A percentile compares a stretch with the other conserved stretches of the same genome.
phyloP scores from a whole-genome alignment of 768 basidiomycete species.

The Fistulinella prunicolor region DNA sequence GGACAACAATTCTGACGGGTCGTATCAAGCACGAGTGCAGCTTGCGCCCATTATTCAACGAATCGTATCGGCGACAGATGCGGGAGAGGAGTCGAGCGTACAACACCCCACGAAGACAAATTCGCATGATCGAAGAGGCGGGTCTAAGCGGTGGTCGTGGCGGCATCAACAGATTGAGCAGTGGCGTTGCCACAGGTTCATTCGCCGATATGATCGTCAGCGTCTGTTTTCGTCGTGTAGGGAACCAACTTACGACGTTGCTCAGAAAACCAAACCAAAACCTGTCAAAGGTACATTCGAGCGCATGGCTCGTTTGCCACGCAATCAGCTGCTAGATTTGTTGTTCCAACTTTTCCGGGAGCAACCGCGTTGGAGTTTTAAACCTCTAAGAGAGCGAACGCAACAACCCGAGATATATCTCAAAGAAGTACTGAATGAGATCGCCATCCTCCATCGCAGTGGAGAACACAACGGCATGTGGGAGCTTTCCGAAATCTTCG shows the following conservation, averaged over 20 bases:
- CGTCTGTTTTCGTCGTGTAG: slow-evolving; percentile 11
- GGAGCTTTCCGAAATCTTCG: slow-evolving; percentile 75
- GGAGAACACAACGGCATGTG: slow-evolving; percentile 81
- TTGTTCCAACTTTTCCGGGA: slow-evolving; percentile 79
- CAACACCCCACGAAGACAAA: slow-evolving; percentile 63
- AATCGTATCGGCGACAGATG: slow-evolving; percentile 70
- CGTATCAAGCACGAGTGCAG: slow-evolving; percentile 81
- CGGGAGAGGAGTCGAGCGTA: slow-evolving; percentile 61
- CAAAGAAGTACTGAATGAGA: slow-evolving; percentile 75
- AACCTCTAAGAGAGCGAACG: slow-evolving; percentile 69
- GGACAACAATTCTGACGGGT: slow-evolving; percentile 76
- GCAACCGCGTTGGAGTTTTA: slow-evolving; percentile 78
- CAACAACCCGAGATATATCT: slow-evolving; percentile 87
- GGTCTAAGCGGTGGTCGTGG: slow-evolving; percentile 67
- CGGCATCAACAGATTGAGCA: slow-evolving; percentile 74
- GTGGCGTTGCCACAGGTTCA: slow-evolving; percentile 59
- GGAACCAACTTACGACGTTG: slow-evolving; percentile 7
- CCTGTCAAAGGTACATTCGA: slow-evolving; percentile 71
- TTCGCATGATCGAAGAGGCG: slow-evolving; percentile 72
- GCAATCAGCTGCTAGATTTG: slow-evolving; percentile 82
- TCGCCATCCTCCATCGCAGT: slow-evolving; percentile 72
- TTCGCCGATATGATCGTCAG: slow-evolving; percentile 70
- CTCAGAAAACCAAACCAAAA: slow-evolving; percentile 63
- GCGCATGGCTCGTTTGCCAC: slow-evolving; percentile 88
- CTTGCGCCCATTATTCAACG: slow-evolving; percentile 64